Percentiles rank a stretch among this genome's conserved stretches.
These are phyloP conservation scores for Pleurotus giganteus DNA, from an alignment of 768 basidiomycete genomes.

Conservation along the genomic window DNA sequence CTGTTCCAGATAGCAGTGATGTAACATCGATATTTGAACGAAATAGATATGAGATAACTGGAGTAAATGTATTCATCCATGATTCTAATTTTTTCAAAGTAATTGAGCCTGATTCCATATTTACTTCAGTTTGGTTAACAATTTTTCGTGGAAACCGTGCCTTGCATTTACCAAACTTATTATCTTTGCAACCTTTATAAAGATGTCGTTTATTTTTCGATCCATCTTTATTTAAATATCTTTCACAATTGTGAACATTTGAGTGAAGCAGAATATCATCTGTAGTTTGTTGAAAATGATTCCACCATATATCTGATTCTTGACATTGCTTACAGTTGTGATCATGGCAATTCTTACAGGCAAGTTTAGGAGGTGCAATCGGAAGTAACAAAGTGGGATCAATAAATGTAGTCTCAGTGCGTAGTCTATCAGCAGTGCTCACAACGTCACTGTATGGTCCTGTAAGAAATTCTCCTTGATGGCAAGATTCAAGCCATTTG, in stretches of 20 bases:
- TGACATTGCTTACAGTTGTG: neutral
- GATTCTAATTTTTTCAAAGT: slow-evolving; percentile 2
- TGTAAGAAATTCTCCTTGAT: slow-evolving; percentile 14
- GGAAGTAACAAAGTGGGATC: no score
- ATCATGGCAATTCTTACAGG: neutral
- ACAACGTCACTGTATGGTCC: neutral
- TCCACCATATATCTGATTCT: neutral
- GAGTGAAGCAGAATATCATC: slow-evolving; percentile 2
- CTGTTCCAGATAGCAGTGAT: slow-evolving; percentile 32
- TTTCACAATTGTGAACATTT: slow-evolving; percentile 5
- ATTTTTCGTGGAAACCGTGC: slow-evolving; percentile 29
- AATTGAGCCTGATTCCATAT: neutral
- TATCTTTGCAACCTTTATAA: slow-evolving; percentile 22
- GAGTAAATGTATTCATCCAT: slow-evolving; percentile 9
- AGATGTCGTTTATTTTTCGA: neutral
- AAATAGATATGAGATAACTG: neutral
- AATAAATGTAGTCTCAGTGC: no score
- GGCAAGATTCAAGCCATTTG: slow-evolving; percentile 4
- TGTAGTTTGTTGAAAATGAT: neutral
- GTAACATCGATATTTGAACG: no score
- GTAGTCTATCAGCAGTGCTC: no score
- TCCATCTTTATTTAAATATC: neutral
- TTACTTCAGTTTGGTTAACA: neutral
- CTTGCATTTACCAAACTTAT: slow-evolving; percentile 27
- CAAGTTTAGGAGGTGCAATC: neutral